These are phyloP conservation scores for Calocybe cyanea DNA, from an alignment of 768 basidiomycete genomes.

Conservation along the genomic window DNA sequence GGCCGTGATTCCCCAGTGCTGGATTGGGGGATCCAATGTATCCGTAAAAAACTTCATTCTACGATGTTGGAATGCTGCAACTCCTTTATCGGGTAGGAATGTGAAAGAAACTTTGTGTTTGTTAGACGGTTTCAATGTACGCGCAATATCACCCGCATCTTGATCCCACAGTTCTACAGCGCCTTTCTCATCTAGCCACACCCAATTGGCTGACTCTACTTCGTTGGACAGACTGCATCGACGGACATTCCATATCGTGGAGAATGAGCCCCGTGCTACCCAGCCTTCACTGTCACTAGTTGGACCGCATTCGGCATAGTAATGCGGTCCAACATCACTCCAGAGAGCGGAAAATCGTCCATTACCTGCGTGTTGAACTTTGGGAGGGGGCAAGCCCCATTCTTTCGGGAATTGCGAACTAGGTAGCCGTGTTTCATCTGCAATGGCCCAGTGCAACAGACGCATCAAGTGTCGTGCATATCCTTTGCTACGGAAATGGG, in stretches of 20 bases:
- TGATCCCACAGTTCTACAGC: constrained; percentile 33
- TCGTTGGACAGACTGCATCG: not conserved
- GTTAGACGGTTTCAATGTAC: constrained; percentile 4
- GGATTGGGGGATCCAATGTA: constrained; percentile 12
- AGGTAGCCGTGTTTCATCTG: constrained; percentile 24
- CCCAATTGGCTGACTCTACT: constrained; percentile 19
- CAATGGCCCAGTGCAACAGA: constrained; percentile 55
- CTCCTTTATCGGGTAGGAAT: constrained; percentile 41
- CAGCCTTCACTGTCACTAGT: constrained; percentile 36
- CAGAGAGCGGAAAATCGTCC: constrained; percentile 48
- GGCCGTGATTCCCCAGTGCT: constrained; percentile 28
- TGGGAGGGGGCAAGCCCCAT: constrained; percentile 44
- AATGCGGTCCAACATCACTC: constrained; percentile 46
- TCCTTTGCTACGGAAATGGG: constrained; percentile 45
- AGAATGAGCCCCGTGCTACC: constrained; percentile 31
- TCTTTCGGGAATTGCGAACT: constrained; percentile 24
- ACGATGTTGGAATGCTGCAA: constrained; percentile 40
- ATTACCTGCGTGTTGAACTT: constrained; percentile 29
- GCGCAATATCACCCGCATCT: constrained; percentile 32
- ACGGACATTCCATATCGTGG: constrained; percentile 37
- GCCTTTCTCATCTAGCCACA: constrained; percentile 34
- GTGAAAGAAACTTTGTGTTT: constrained; percentile 23
- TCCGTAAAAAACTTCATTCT: constrained; percentile 24
- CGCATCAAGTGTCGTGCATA: constrained; percentile 65
- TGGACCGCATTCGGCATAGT: constrained; percentile 42